phyloP scores from a whole-genome alignment of 139 green algal genomes.

The Chlorella ohadii region DNA sequence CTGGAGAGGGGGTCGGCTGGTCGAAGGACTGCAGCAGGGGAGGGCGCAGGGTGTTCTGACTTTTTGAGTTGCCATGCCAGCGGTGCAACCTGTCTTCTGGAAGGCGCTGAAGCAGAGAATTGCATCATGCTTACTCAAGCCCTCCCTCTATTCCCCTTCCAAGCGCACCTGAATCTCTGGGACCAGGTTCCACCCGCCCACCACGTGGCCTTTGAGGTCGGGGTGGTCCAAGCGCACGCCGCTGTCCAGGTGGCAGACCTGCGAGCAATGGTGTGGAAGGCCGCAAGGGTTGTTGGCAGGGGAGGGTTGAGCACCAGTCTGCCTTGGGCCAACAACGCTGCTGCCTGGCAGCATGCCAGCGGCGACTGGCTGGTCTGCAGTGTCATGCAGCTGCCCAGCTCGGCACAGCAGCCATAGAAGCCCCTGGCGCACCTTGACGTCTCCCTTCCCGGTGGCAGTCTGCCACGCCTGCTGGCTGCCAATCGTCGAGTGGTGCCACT shows the following conservation, averaged over 20 bases:
- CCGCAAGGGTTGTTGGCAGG: no score
- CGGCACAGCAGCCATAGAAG: no score
- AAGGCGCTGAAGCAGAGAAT: no score
- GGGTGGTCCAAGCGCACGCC: conserved; percentile 19
- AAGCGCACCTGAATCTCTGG: conserved; percentile 22
- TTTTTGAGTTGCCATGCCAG: neutral
- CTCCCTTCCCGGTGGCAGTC: conserved; percentile 5
- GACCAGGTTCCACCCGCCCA: conserved; percentile 32
- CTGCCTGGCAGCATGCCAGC: no score
- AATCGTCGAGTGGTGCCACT: conserved; percentile 44
- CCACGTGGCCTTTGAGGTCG: conserved; percentile 2
- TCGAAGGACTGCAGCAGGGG: conserved; percentile 7
- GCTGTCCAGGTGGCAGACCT: conserved; percentile 32
- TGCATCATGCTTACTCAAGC: no score
- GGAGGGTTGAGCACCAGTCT: no score
- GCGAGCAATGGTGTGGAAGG: neutral
- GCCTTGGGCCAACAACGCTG: no score
- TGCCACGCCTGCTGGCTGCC: conserved; percentile 34
- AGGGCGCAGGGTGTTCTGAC: neutral
- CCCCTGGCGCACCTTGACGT: conserved; percentile 52
- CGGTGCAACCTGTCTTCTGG: no score
- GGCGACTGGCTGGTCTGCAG: no score
- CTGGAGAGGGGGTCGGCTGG: neutral
- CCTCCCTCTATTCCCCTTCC: no score
- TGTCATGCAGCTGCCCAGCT: no score